A percentile compares a stretch with the other conserved stretches of the same genome.
Conservation (phyloP, 495 filamentous ascomycete species). For the Pseudevernia furfuracea region DNA sequence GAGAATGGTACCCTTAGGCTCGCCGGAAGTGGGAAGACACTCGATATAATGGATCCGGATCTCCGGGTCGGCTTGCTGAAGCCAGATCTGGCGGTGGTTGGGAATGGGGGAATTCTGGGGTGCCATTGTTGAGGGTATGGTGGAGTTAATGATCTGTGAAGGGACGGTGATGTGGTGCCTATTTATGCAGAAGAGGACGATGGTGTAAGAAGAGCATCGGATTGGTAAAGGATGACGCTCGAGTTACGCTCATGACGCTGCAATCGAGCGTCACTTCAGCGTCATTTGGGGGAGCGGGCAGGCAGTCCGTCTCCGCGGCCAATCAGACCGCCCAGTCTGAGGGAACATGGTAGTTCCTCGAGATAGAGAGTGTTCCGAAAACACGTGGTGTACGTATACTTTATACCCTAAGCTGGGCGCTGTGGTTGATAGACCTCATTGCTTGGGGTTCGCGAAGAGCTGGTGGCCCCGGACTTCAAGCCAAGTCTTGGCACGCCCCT, state of each 20-base stretch:
- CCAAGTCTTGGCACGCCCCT: too few species aligned
- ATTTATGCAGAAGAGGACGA: neutral
- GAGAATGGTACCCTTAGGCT: slow-evolving; percentile 23
- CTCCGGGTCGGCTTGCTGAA: slow-evolving; percentile 23
- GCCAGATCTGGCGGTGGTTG: slow-evolving; percentile 24
- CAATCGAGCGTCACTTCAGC: slow-evolving; percentile 14
- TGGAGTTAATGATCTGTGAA: neutral
- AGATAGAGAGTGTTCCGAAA: neutral
- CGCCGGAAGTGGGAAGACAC: slow-evolving; percentile 8
- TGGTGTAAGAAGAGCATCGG: neutral
- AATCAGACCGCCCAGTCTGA: neutral
- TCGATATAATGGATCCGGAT: slow-evolving; percentile 27
- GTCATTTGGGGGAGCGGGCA: slow-evolving; percentile 3
- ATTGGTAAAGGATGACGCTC: slow-evolving; percentile 16
- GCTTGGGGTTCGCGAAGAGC: too few species aligned
- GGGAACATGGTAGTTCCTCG: neutral
- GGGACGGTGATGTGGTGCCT: neutral
- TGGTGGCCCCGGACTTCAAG: too few species aligned
- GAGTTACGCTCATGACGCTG: neutral
- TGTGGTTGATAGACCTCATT: neutral
- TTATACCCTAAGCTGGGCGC: neutral
- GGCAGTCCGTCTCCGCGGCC: neutral
- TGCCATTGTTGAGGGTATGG: slow-evolving; percentile 3
- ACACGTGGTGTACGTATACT: neutral
- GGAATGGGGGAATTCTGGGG: neutral